These are phyloP conservation scores for Plectosphaerella cucumerina DNA, from an alignment of 2,329 filamentous ascomycete species.

Conservation along the genomic window DNA sequence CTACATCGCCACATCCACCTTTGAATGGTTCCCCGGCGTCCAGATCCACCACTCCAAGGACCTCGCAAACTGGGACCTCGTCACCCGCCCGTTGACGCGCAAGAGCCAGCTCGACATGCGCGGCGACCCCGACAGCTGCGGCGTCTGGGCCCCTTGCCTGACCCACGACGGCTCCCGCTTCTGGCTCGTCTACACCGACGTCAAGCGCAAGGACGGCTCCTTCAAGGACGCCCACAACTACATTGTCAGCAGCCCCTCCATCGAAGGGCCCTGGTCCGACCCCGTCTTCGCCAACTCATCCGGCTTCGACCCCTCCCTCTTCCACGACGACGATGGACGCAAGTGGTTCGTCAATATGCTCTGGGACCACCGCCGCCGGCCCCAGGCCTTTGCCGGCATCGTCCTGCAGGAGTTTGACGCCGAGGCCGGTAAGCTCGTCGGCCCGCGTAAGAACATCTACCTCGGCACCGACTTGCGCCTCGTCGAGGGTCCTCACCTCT, in stretches of 20 bases:
- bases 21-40: slow-evolving; percentile 52
- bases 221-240: slow-evolving; percentile 64
- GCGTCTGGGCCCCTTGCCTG: slow-evolving; percentile 62
- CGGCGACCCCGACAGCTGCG: slow-evolving; percentile 55
- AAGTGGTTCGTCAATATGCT: slow-evolving; percentile 58
- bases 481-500: slow-evolving; percentile 55
- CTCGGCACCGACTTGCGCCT: slow-evolving; percentile 49
- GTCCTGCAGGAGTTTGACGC: slow-evolving; percentile 55
- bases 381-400: slow-evolving; percentile 50
- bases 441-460: slow-evolving; percentile 52
- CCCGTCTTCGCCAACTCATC: slow-evolving; percentile 56
- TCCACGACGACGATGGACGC: slow-evolving; percentile 51
- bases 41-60: slow-evolving; percentile 52
- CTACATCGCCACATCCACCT: slow-evolving; percentile 52
- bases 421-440: slow-evolving; percentile 43
- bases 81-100: slow-evolving; percentile 41
- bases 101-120: slow-evolving; percentile 52
- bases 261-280: slow-evolving; percentile 60
- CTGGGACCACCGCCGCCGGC: slow-evolving; percentile 47
- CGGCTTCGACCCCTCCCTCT: slow-evolving; percentile 58
- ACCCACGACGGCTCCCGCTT: slow-evolving; percentile 56
- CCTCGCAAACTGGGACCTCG: slow-evolving; percentile 47
- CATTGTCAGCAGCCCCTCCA: slow-evolving; percentile 48
- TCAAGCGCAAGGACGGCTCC: slow-evolving; percentile 62
- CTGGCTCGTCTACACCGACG: slow-evolving; percentile 62